Conservation (phyloP, 1,139 yeast genomes). For the Debaryomycetaceae sp. region DNA sequence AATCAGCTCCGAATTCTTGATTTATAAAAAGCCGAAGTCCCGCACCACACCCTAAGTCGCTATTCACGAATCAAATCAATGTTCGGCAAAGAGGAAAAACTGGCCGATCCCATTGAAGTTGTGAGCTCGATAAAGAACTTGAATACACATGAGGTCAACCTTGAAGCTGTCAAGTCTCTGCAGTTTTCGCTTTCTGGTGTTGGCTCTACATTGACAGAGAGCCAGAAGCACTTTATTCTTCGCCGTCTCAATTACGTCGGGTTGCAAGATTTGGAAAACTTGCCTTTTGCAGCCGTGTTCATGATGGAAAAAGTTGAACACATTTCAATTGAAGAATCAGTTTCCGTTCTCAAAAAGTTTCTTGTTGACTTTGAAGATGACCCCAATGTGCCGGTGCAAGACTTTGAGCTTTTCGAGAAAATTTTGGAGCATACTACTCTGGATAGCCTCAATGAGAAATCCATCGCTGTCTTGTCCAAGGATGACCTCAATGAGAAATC, state of each 20-base stretch:
- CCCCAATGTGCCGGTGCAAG: constrained; percentile 12
- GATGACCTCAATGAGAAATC: constrained; percentile 1
- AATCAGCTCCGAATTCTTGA: too few species aligned
- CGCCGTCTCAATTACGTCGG: constrained; percentile 18
- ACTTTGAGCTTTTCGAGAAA: constrained; percentile 7
- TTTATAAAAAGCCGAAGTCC: too few species aligned
- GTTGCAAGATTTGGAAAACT: constrained; percentile 17
- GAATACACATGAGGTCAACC: constrained; percentile 8
- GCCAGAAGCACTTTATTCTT: constrained; percentile 17
- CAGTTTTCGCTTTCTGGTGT: constrained; percentile 16
- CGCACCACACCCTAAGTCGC: too few species aligned
- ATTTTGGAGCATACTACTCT: constrained; percentile 4
- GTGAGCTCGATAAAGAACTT: too few species aligned
- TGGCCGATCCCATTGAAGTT: too few species aligned
- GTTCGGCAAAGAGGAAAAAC: too few species aligned
- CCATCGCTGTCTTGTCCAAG: constrained; percentile 1
- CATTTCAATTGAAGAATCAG: constrained; percentile 9
- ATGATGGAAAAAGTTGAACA: constrained; percentile 13
- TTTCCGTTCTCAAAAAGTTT: constrained; percentile 10
- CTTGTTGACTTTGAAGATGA: constrained; percentile 12
- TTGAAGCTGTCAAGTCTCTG: constrained; percentile 7
- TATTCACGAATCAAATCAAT: too few species aligned
- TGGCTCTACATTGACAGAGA: constrained; percentile 15
- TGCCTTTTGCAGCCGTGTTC: constrained; percentile 18
- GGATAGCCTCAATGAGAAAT: too few species aligned